phyloP scores from a whole-genome alignment of 1,139 yeast genomes.

The Zygosaccharomyces sapae region DNA sequence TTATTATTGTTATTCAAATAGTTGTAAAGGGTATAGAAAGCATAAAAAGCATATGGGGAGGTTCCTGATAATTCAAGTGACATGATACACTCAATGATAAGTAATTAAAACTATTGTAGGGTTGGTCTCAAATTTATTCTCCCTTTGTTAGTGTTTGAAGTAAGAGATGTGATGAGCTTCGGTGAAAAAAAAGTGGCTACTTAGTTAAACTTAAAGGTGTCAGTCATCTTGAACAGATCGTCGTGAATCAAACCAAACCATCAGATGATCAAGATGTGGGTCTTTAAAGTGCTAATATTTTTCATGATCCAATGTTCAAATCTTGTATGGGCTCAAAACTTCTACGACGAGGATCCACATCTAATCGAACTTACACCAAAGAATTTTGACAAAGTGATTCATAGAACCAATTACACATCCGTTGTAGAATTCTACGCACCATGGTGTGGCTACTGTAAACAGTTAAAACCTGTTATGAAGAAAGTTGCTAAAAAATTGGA shows the following conservation, averaged over 20 bases:
- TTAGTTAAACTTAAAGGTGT: not conserved
- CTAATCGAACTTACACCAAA: slow-evolving; percentile 55
- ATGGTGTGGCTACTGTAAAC: slow-evolving; percentile 85
- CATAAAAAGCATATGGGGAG: slow-evolving; percentile 35
- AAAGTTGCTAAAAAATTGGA: slow-evolving; percentile 58
- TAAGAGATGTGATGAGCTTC: not conserved
- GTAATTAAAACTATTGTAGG: too few species aligned
- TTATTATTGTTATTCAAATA: not conserved
- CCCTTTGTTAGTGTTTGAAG: too few species aligned
- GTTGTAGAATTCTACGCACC: slow-evolving; percentile 94
- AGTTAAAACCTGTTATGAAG: slow-evolving; percentile 52
- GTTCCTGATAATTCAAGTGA: slow-evolving; percentile 8
- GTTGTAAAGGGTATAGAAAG: slow-evolving; percentile 21
- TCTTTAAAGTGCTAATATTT: slow-evolving; percentile 6
- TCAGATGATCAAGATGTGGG: slow-evolving; percentile 6
- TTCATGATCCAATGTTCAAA: slow-evolving; percentile 4
- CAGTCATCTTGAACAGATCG: not conserved
- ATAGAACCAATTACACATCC: slow-evolving; percentile 68
- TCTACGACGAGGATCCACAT: slow-evolving; percentile 45
- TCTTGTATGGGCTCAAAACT: slow-evolving; percentile 28
- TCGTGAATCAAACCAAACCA: not conserved
- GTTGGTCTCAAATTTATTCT: too few species aligned
- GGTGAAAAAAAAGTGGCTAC: not conserved
- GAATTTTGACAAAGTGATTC: slow-evolving; percentile 62
- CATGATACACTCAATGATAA: slow-evolving; percentile 5